Base-by-base conservation (phyloP, 2,329 filamentous ascomycete genomes). In the Graphilbum fragrans region DNA sequence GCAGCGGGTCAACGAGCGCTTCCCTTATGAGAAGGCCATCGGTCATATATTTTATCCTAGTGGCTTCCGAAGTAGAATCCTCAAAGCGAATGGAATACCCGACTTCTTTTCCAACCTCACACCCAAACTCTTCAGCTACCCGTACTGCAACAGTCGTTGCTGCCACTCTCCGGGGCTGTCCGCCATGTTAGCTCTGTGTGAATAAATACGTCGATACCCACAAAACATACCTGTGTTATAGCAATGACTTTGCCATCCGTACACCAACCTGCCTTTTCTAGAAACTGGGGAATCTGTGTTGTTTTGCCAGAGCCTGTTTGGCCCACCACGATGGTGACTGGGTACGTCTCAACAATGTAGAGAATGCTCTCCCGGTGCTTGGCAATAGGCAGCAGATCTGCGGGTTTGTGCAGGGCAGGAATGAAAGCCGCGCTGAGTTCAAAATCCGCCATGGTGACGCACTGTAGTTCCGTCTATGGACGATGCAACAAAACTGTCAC, bases 301-400 rank as follows among this genome's bases (percentile, higher is more conserved):
- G 88, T 94, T 62, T 96, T 96, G 34, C 90, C 88, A 20, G 85
- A 94, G 4, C 92, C 92, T 2, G 92, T 96, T 56, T 95, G 87
- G 9, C 90, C 92, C 41, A 96, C 79, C 12, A 96, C 77, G 39
- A 96, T 86, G 0, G 85, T 90, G 43, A 96, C 81, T 0, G 84
- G 81, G 48, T 77, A 77, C 8, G 77, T 87, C 58, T 96, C 90
- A 44, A 95, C 74, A 14, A 88, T 71, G 60, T 94, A 96, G 2
- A 95, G 72, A 2, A 98, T 66, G 41, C 71, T 77, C 43, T 92
- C 72, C 47, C 77, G 78, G 52, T 96, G 82, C 50, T 83, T 82
- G 25, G 88, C 77, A 47, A 98, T 95, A 1, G 92, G 90, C 2
- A 98, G 70, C 2, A 95, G 66, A 8, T 82, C 72, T 4, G 86